phyloP scores from a whole-genome alignment of 257 asterid species.

The Capsicum rhomboideum region DNA sequence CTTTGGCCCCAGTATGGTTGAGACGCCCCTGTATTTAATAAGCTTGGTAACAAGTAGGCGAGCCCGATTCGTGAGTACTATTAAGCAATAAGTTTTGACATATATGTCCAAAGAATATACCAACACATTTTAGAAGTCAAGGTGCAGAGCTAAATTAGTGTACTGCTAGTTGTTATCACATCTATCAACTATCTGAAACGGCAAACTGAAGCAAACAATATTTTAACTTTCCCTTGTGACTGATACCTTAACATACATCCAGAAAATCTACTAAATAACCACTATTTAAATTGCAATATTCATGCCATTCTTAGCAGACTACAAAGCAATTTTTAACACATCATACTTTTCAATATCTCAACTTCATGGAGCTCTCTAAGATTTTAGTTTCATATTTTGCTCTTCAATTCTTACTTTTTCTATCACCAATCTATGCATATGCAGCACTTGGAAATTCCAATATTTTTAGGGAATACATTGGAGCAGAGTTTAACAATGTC shows the following conservation, averaged over 20 bases:
- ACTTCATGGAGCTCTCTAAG: slow-evolving; percentile 24
- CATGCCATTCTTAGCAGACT: not conserved
- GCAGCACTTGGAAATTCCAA: slow-evolving; percentile 29
- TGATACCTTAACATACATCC: not conserved
- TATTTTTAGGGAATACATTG: slow-evolving; percentile 62
- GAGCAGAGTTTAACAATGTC: slow-evolving; percentile 65
- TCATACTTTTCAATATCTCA: not conserved
- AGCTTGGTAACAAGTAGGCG: no score
- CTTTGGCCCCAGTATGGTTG: no score
- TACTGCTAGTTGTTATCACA: no score
- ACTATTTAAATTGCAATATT: not conserved
- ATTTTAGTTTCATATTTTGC: not conserved
- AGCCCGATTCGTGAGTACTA: no score
- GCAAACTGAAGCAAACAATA: no score
- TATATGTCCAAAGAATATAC: no score
- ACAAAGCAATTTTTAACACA: not conserved
- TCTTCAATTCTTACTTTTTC: slow-evolving; percentile 6
- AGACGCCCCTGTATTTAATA: no score
- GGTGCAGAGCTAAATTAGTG: no score
- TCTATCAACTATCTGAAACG: no score
- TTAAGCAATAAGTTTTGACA: no score
- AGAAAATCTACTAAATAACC: not conserved
- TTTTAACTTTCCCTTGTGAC: not conserved
- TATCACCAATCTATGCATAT: not conserved
- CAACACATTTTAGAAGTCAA: no score